Evolutionary conservation across 2,329 filamentous ascomycete genomes (phyloP), one percentile per base, ranked within the genome.

Genomic region (Calonectria hongkongensis): DNA sequence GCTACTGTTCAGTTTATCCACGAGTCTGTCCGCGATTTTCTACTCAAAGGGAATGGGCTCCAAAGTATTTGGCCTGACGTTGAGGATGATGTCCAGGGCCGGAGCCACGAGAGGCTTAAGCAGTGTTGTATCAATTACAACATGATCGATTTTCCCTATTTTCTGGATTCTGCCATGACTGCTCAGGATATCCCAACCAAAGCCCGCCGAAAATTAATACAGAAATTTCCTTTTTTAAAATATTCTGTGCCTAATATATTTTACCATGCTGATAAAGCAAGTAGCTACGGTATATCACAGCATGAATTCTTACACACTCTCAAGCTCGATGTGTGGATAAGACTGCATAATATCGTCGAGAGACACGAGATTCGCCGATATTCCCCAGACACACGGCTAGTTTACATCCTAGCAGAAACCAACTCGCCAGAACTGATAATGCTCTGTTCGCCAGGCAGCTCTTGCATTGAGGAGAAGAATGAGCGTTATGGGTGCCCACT

Each of bases 1-100:
- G 27, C 64, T 15, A 56, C 36, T 7, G 25, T 45, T 33, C 64
- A 56, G 21, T 66, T 66, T 25, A 66, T 66, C 28, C 48, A 66
- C 18, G 48, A 66, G 48, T 66, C 48, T 1, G 33, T 66, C 21
- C 39, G 18, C 3, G 48, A 56, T 39, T 66, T 66, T 12, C 47
- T 66, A 21, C 25, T 56, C 2, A 66, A 58, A 12, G 54, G 30
- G 21, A 28, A 41, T 13, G 54, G 54, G 5, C 54, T 58, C 3
- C 33, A 13, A 9, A 58, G 33, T 4, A 25, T 58, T 15, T 58
- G 54, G 54, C 54, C 54, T 4, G 21, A 58, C 13, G 21, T 58
- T 33, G 54, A 58, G 4, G 39, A 41, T 21, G 39, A 41, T 21
- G 25, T 58, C 13, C 33, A 58, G 33, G 54, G 54, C 6, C 18